Conservation (phyloP, 768 basidiomycete genomes). For the Mycena belliarum region DNA sequence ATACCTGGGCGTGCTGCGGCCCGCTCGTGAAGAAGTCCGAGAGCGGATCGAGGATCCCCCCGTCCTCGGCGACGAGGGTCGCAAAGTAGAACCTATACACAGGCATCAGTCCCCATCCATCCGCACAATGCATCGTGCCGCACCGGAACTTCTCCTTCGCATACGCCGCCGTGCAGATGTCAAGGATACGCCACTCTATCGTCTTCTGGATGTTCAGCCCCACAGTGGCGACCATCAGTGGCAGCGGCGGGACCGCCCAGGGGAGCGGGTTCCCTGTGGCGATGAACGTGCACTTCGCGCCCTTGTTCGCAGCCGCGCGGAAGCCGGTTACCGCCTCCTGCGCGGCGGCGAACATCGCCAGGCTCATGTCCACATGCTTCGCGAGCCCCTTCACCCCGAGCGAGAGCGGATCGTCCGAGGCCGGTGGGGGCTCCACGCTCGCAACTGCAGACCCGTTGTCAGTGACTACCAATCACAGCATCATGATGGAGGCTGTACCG, state of each 20-base stretch:
- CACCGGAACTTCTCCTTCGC: constrained; percentile 26
- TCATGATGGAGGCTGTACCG: constrained; percentile 27
- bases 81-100: constrained; percentile 32
- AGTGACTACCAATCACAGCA: too few species aligned
- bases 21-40: constrained; percentile 27
- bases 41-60: constrained; percentile 18
- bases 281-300: constrained; percentile 19
- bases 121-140: neutral
- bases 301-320: constrained; percentile 20
- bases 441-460: neutral
- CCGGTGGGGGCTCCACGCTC: neutral
- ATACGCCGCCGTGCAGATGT: constrained; percentile 24
- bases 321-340: constrained; percentile 20
- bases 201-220: constrained; percentile 28
- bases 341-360: constrained; percentile 14
- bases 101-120: neutral
- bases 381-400: constrained; percentile 6
- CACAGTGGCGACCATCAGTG: constrained; percentile 9
- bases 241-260: neutral
- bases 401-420: constrained; percentile 13
- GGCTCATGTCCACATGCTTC: neutral
- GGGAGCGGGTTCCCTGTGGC: constrained; percentile 20
- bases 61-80: constrained; percentile 22
- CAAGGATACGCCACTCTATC: constrained; percentile 23
- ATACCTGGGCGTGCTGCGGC: constrained; percentile 29